Conservation (phyloP, 2,329 filamentous ascomycete species). For the Metarhizium guizhouense region DNA sequence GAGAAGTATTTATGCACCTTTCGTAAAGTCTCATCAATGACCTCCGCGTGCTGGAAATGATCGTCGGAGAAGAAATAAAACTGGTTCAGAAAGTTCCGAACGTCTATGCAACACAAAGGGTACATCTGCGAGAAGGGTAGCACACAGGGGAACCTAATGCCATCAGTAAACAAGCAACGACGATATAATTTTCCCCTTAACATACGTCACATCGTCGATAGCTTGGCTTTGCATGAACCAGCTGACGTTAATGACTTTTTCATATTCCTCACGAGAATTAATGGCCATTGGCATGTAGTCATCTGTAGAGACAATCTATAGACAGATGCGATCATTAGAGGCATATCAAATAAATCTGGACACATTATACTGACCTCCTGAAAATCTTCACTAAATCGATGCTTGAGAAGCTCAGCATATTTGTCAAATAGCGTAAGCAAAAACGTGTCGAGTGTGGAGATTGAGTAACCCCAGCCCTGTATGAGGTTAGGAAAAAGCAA, state of each 20-base stretch:
- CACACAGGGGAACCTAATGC: conserved; percentile 77
- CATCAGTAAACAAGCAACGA: background rate
- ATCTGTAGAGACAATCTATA: conserved; percentile 70
- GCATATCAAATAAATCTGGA: background rate
- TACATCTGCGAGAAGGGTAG: conserved; percentile 99
- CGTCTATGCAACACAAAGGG: conserved; percentile 94
- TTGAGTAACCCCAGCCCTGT: conserved; percentile 82
- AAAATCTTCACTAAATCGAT: conserved; percentile 89
- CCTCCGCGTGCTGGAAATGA: conserved; percentile 80
- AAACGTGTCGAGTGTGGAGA: conserved; percentile 72
- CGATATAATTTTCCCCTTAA: conserved; percentile 11
- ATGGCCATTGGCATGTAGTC: conserved; percentile 99
- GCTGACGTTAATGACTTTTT: conserved; percentile 90
- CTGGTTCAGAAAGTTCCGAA: conserved; percentile 93
- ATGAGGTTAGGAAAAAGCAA: conserved; percentile 65
- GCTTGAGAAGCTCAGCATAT: conserved; percentile 85
- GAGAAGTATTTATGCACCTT: conserved; percentile 39
- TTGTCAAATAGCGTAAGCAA: conserved; percentile 86
- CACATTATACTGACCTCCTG: conserved; percentile 54
- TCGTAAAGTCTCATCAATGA: conserved; percentile 86
- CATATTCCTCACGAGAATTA: conserved; percentile 80
- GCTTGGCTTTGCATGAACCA: conserved; percentile 87
- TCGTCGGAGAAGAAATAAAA: conserved; percentile 98
- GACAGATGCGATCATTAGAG: too few species aligned
- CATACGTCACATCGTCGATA: conserved; percentile 64